Percentiles rank a stretch among this genome's conserved stretches.
Conservation (phyloP, 2,329 filamentous ascomycete genomes). For the Fusarium pseudograminearum region DNA sequence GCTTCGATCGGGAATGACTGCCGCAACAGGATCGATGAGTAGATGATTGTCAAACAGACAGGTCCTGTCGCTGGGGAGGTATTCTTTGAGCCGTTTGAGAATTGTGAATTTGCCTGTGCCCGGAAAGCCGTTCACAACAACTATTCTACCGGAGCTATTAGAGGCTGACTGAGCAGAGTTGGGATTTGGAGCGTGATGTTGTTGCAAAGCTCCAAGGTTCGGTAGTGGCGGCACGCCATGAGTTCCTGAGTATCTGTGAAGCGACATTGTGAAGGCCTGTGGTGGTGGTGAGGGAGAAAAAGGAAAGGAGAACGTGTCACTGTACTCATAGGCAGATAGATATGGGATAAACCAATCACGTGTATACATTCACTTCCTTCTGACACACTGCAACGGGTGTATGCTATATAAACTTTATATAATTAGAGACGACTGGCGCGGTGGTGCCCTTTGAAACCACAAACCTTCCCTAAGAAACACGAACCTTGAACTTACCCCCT, state of each 20-base stretch:
- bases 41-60: constrained; percentile 41
- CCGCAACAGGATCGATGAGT: constrained; percentile 34
- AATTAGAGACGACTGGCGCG: neutral
- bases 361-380: neutral
- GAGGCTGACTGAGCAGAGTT: neutral
- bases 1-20: constrained; percentile 27
- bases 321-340: neutral
- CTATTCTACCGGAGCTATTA: neutral
- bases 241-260: neutral
- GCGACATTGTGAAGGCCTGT: neutral
- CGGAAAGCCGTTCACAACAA: constrained; percentile 42
- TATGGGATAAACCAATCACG: neutral
- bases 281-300: neutral
- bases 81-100: constrained; percentile 20
- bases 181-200: neutral
- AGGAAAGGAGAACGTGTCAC: neutral
- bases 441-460: neutral
- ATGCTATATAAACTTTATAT: neutral
- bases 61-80: constrained; percentile 16
- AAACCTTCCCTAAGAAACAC: neutral
- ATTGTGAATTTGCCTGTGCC: constrained; percentile 41
- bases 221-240: neutral
- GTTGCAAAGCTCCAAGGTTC: neutral
- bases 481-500: neutral
- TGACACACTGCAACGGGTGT: neutral